These are phyloP conservation scores for Bisporella sp. DNA, from an alignment of 2,329 filamentous ascomycete species.

Conservation along the genomic window DNA sequence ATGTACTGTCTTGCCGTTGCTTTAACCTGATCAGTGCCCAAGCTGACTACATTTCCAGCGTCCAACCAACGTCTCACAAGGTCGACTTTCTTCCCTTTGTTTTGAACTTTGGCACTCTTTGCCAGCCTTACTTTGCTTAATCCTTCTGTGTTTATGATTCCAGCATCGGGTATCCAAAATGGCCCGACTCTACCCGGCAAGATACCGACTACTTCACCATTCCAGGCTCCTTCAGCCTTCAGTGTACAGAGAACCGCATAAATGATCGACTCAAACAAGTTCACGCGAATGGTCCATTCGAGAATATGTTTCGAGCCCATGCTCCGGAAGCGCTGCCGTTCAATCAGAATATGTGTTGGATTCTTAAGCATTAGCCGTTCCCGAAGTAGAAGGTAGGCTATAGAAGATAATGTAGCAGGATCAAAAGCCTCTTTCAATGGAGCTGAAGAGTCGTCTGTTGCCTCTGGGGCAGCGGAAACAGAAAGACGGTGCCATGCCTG, in stretches of 20 bases:
- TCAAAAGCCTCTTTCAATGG: constrained; percentile 39
- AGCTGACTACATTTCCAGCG: constrained; percentile 20
- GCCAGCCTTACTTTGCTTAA: constrained; percentile 28
- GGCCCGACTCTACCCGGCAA: constrained; percentile 46
- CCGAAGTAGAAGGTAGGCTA: constrained; percentile 47
- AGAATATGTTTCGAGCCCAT: constrained; percentile 57
- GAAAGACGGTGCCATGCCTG: constrained; percentile 33
- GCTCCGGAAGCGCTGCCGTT: constrained; percentile 54
- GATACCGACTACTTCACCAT: constrained; percentile 41
- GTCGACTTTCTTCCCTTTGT: constrained; percentile 57
- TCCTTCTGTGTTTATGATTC: constrained; percentile 15
- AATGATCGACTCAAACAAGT: constrained; percentile 75
- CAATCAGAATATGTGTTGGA: constrained; percentile 66
- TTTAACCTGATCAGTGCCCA: constrained; percentile 29
- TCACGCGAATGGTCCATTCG: constrained; percentile 80
- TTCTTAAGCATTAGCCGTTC: constrained; percentile 39
- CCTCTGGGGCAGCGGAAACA: constrained; percentile 11
- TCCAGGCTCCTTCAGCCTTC: constrained; percentile 35
- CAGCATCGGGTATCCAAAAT: constrained; percentile 41
- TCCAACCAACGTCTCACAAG: constrained; percentile 50
- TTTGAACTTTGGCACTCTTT: constrained; percentile 35
- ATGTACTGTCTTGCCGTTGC: constrained; percentile 30
- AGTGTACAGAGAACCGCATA: constrained; percentile 61
- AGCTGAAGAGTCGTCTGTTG: constrained; percentile 18
- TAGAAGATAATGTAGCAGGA: constrained; percentile 43